Conservation (phyloP, 352 stramenopile genomes). For the Phytopythium helicoides region DNA sequence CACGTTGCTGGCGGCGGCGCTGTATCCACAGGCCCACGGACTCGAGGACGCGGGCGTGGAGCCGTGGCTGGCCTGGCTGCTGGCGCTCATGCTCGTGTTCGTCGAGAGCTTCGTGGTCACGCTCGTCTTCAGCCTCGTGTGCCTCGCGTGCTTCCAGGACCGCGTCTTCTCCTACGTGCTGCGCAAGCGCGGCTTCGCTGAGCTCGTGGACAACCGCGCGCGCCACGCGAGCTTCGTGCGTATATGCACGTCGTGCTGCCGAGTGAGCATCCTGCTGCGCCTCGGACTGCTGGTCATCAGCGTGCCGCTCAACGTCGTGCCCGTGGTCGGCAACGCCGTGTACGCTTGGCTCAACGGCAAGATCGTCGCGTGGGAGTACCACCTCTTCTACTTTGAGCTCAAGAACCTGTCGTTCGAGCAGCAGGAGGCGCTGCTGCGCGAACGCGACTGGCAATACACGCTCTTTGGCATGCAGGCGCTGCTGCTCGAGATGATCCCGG, state of each 20-base stretch:
- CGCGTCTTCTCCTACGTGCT: conserved; percentile 68
- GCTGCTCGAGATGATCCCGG: conserved; percentile 73
- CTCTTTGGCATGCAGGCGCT: conserved; percentile 70
- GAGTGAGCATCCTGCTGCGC: conserved; percentile 48
- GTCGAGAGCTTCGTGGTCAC: conserved; percentile 73
- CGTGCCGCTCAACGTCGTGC: conserved; percentile 67
- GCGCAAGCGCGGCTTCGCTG: conserved; percentile 35
- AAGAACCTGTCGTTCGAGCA: conserved; percentile 54
- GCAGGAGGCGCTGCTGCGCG: conserved; percentile 47
- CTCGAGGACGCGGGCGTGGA: conserved; percentile 37
- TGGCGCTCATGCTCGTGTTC: conserved; percentile 55
- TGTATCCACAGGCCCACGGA: conserved; percentile 44
- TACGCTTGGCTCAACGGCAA: conserved; percentile 74
- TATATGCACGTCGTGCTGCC: conserved; percentile 50
- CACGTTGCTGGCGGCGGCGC: conserved; percentile 36
- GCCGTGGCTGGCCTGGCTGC: conserved; percentile 46
- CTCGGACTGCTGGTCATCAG: conserved; percentile 54
- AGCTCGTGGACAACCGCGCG: conserved; percentile 46
- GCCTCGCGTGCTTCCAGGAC: conserved; percentile 58
- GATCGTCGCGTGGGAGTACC: conserved; percentile 67
- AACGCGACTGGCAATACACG: conserved; percentile 55
- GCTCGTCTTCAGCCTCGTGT: conserved; percentile 59
- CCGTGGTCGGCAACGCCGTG: conserved; percentile 52
- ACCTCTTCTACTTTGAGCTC: conserved; percentile 78
- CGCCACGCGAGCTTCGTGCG: conserved; percentile 40